Percentiles rank a stretch among this genome's conserved stretches.
phyloP scores from a whole-genome alignment of 257 asterid species.

The Jacaranda copaia region DNA sequence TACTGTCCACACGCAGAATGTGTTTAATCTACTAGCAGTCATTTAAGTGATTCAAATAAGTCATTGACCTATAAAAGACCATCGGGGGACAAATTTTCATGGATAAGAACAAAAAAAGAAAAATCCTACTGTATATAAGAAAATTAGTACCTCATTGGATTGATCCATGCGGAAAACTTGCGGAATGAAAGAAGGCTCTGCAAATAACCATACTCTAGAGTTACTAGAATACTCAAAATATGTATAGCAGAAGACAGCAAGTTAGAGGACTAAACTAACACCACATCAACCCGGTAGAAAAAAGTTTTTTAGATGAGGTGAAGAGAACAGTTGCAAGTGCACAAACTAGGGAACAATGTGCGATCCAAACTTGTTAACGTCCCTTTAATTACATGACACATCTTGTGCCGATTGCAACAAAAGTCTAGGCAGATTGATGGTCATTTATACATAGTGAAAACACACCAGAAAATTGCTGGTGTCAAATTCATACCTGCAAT shows the following conservation, averaged over 20 bases:
- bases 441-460: neutral
- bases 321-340: no score
- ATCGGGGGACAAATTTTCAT: neutral
- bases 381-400: no score
- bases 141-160: constrained; percentile 71
- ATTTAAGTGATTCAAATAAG: no score
- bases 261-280: neutral
- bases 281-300: no score
- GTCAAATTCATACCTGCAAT: constrained; percentile 68
- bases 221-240: neutral
- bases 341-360: no score
- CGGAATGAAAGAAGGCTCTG: constrained; percentile 97
- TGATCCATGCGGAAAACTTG: constrained; percentile 97
- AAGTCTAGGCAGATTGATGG: no score
- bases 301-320: no score
- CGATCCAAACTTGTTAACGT: no score
- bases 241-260: neutral
- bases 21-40: no score
- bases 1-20: no score
- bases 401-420: no score
- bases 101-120: neutral
- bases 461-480: neutral
- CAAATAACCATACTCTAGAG: constrained; percentile 40
- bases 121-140: neutral
- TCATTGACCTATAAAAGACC: no score